Base-by-base conservation (phyloP, 2,329 filamentous ascomycete genomes). In the Proliferodiscus dingleyae region DNA sequence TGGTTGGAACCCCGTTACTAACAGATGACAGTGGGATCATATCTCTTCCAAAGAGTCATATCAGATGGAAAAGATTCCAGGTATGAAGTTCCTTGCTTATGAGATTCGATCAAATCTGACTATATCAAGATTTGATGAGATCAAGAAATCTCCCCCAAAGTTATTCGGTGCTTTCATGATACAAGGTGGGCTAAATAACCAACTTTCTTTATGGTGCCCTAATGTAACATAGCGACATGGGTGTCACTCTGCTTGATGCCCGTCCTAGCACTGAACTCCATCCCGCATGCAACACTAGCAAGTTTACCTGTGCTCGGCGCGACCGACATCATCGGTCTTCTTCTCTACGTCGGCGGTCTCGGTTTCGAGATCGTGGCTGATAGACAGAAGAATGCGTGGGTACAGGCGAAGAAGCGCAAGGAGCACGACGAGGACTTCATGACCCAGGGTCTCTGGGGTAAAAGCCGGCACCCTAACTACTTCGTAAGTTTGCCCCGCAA, bases 381-480 rank as follows among this genome's bases (percentile, higher is more conserved):
- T 54, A 58, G 69, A 36, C 82, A 87, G 62, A 86, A 85, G 68
- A 71, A 68, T 43, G 63, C 66, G 18, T 87, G 83, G 83, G 58
- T 74, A 47, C 63, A 68, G 43, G 79, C 76, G 46, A 83, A 80
- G 69, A 75, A 75, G 56, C 68, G 71, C 37, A 86, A 86, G 71
- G 70, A 76, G 56, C 83, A 87, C 50, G 74, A 76, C 19, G 81
- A 87, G 63, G 73, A 79, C 37, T 87, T 86, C 57, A 60, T 87
- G 51, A 83, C 80, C 0, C 63, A 68, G 1, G 83, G 83, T 0
- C 57, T 87, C 28, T 87, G 81, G 77, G 68, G 70, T 5, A 72
- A 74, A 59, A 77, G 71, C 38, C 67, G 80, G 49, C 80, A 84
- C 63, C 83, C 83, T 1, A 84, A 87, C 58, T 87, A 87, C 67